Percentiles rank a stretch among this genome's conserved stretches.
These are phyloP conservation scores for Spiromastix sp. DNA, from an alignment of 2,329 filamentous ascomycete genomes.

Conservation along the genomic window DNA sequence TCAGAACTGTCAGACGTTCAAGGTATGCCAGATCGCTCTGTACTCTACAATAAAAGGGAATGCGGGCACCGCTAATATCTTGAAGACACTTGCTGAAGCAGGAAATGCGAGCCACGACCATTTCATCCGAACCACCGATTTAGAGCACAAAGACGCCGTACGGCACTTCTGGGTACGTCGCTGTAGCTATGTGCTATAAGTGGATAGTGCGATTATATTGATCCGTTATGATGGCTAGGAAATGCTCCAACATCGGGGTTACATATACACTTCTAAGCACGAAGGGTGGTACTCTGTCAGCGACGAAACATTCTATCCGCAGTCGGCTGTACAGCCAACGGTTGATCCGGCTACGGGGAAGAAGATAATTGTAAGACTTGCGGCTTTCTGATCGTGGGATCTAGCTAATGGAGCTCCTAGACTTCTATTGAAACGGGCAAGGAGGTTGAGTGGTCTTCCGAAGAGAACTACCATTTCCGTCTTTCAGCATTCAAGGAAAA, in stretches of 20 bases:
- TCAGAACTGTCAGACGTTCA: conserved; percentile 68
- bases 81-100: conserved; percentile 53
- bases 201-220: not conserved
- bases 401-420: conserved; percentile 21
- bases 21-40: conserved; percentile 28
- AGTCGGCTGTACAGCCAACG: conserved; percentile 59
- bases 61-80: no score
- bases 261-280: conserved; percentile 77
- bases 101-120: conserved; percentile 66
- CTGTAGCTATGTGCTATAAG: not conserved
- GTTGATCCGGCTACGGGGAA: conserved; percentile 71
- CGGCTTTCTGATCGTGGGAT: not conserved
- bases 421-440: conserved; percentile 76
- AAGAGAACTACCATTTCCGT: conserved; percentile 90
- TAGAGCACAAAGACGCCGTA: conserved; percentile 71
- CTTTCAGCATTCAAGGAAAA: conserved; percentile 72
- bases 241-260: conserved; percentile 61
- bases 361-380: conserved; percentile 57
- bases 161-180: conserved; percentile 70
- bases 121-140: conserved; percentile 88
- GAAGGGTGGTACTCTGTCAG: conserved; percentile 95
- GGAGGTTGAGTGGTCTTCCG: conserved; percentile 88
- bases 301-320: conserved; percentile 92
- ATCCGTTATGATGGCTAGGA: conserved; percentile 29
- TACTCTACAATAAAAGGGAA: not conserved